phyloP scores from a whole-genome alignment of 2,329 filamentous ascomycete species.

The Pseudogymnoascus sp. region DNA sequence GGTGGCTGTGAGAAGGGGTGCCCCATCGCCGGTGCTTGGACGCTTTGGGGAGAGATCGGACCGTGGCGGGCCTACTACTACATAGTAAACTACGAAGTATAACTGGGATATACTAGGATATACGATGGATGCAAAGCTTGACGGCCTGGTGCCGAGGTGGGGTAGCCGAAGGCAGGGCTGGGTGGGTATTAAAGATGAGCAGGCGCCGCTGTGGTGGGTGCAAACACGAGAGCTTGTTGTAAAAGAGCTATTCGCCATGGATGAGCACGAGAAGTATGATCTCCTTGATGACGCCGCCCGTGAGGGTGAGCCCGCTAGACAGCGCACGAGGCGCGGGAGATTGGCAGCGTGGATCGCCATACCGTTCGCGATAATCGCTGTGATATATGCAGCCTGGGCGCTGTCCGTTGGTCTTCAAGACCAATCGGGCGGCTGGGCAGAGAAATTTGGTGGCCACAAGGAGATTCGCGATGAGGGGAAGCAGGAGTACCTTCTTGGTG shows the following conservation, averaged over 20 bases:
- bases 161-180: constrained; percentile 5
- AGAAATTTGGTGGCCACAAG: background rate
- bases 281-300: background rate
- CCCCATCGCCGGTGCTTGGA: background rate
- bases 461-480: constrained; percentile 15
- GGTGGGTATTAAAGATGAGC: constrained; percentile 8
- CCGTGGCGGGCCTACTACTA: background rate
- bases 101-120: background rate
- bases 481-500: constrained; percentile 51
- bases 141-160: constrained; percentile 1
- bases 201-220: constrained; percentile 7
- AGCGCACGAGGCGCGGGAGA: background rate
- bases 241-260: constrained; percentile 7
- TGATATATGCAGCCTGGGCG: constrained; percentile 10
- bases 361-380: background rate
- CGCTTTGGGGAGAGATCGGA: background rate
- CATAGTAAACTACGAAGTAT: background rate
- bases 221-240: constrained; percentile 3
- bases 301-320: background rate
- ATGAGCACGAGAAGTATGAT: constrained; percentile 3
- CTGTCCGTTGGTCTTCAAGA: background rate
- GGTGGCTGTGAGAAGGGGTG: background rate
- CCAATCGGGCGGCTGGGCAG: background rate
- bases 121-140: constrained; percentile 2
- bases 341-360: background rate